phyloP scores from a whole-genome alignment of 805 yeast species.

The Yarrowia sp. region DNA sequence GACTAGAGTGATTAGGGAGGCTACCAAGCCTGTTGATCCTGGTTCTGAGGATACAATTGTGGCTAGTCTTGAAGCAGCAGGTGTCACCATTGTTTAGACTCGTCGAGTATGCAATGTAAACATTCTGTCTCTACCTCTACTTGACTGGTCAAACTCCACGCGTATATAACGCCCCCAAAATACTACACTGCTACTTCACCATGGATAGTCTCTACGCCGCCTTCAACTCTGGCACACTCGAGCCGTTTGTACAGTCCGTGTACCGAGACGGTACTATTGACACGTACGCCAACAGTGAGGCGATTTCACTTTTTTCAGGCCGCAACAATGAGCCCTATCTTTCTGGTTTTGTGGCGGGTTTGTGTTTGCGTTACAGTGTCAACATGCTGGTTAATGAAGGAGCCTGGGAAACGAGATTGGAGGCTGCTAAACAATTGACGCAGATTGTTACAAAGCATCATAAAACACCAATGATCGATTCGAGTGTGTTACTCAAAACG shows the following conservation, averaged over 20 bases:
- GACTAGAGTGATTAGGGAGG: conserved; percentile 48
- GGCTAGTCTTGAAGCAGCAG: not conserved
- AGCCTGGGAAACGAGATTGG: not conserved
- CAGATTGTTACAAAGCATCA: not conserved
- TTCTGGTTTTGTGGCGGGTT: not conserved
- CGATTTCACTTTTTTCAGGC: not conserved
- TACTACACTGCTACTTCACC: not conserved
- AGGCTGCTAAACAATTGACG: not conserved
- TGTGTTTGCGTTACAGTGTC: not conserved
- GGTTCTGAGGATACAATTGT: not conserved
- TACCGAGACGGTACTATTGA: not conserved
- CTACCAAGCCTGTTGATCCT: conserved; percentile 1
- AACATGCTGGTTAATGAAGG: not conserved
- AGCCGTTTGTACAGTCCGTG: not conserved
- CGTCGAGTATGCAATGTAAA: not conserved
- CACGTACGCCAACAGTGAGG: not conserved
- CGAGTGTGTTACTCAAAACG: not conserved
- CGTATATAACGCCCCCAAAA: no score
- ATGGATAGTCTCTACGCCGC: conserved; percentile 8
- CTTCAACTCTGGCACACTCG: conserved; percentile 5
- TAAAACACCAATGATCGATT: not conserved
- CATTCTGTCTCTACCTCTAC: not conserved
- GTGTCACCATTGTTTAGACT: not conserved
- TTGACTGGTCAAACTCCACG: not conserved
- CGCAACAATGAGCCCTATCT: not conserved